Conservation (phyloP, 805 yeast species). For the Starmera quercuum region DNA sequence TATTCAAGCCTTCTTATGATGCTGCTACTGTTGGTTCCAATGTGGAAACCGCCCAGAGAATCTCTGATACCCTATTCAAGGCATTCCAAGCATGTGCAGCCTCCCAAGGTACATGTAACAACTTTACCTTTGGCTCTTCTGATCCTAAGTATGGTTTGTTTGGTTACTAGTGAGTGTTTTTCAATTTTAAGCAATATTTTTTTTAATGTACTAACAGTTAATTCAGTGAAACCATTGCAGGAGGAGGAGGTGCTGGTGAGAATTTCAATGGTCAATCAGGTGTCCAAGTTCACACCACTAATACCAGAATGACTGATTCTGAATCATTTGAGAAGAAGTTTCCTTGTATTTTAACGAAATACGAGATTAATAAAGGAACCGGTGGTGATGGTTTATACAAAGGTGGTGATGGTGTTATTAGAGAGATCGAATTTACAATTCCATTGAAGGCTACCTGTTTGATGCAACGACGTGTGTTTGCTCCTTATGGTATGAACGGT, state of each 20-base stretch:
- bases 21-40: constrained; percentile 43
- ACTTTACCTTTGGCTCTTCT: constrained; percentile 48
- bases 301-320: constrained; percentile 47
- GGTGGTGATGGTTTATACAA: constrained; percentile 41
- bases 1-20: constrained; percentile 32
- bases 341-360: constrained; percentile 41
- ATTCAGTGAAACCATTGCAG: constrained; percentile 51
- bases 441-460: constrained; percentile 35
- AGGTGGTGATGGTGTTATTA: constrained; percentile 46
- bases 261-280: constrained; percentile 45
- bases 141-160: constrained; percentile 31
- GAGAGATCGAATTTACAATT: constrained; percentile 39
- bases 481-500: constrained; percentile 50
- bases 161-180: too few species aligned
- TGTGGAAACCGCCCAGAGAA: constrained; percentile 50
- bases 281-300: constrained; percentile 47
- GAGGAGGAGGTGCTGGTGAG: constrained; percentile 48
- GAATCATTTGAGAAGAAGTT: constrained; percentile 46
- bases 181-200: constrained; percentile 30
- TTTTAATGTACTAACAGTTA: constrained; percentile 41
- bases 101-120: constrained; percentile 52
- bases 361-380: constrained; percentile 34
- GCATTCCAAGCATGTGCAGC: constrained; percentile 52
- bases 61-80: constrained; percentile 44
- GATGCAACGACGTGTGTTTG: constrained; percentile 44